phyloP scores from a whole-genome alignment of 345 rosid genomes.

The Bruguiera gymnorhiza region DNA sequence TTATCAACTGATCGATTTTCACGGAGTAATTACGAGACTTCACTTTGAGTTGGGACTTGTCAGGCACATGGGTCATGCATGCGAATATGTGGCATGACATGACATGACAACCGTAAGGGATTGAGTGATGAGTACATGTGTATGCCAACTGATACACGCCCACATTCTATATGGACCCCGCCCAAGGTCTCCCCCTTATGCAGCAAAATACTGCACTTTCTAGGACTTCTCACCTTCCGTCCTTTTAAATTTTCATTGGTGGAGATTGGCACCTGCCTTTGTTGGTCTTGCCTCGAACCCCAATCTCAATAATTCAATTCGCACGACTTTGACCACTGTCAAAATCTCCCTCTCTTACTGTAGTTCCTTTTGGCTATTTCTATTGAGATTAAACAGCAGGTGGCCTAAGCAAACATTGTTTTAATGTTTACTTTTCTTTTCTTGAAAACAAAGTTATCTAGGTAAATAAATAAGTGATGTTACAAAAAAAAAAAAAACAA shows the following conservation, averaged over 20 bases:
- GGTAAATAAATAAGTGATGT: no score
- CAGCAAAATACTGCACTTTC: conserved; percentile 32
- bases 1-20: not conserved
- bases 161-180: conserved; percentile 42
- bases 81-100: conserved; percentile 12
- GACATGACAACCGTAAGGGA: conserved; percentile 28
- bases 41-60: no score
- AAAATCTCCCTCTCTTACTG: not conserved
- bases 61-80: not conserved
- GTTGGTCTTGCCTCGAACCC: not conserved
- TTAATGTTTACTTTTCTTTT: no score
- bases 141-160: conserved; percentile 38
- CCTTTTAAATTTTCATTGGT: not conserved
- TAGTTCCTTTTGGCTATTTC: no score
- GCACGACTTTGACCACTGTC: not conserved
- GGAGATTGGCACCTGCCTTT: conserved; percentile 7
- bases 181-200: conserved; percentile 33
- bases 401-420: no score
- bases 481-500: no score
- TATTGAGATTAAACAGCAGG: no score
- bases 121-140: conserved; percentile 6
- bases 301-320: conserved; percentile 24
- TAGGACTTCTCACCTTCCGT: conserved; percentile 27
- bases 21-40: not conserved
- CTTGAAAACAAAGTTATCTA: no score